A percentile compares a stretch with the other conserved stretches of the same genome.
These are phyloP conservation scores for Macaranga tanarius DNA, from an alignment of 441 rosid species.

Conservation along the genomic window DNA sequence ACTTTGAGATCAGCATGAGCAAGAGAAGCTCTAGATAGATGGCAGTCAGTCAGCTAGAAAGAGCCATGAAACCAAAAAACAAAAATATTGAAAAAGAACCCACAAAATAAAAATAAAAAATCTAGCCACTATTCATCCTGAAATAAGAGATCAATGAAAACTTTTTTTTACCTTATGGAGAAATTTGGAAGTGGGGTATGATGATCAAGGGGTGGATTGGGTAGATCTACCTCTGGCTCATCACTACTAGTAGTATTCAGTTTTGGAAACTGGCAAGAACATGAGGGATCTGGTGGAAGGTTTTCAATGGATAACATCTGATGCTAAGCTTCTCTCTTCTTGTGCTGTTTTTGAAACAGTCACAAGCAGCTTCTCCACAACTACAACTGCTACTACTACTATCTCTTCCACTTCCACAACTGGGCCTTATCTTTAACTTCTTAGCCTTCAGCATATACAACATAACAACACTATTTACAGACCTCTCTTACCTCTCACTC, in stretches of 20 bases:
- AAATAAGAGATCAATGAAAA: constrained; percentile 15
- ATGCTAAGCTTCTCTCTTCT: constrained; percentile 64
- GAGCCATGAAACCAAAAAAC: constrained; percentile 23
- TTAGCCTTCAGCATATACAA: constrained; percentile 72
- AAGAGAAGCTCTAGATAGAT: not conserved
- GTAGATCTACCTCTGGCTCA: constrained; percentile 59
- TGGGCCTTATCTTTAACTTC: constrained; percentile 50
- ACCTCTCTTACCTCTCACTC: constrained; percentile 24
- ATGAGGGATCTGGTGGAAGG: constrained; percentile 75
- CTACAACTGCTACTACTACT: constrained; percentile 5
- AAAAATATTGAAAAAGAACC: not conserved
- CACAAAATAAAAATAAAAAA: not conserved
- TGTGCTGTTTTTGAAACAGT: constrained; percentile 66
- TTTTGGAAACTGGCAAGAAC: constrained; percentile 47
- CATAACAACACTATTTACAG: constrained; percentile 27
- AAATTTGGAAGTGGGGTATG: constrained; percentile 53
- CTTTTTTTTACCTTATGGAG: constrained; percentile 78
- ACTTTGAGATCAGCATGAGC: constrained; percentile 20
- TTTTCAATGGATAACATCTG: constrained; percentile 94
- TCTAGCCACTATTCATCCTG: constrained; percentile 18
- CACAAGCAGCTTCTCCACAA: constrained; percentile 55
- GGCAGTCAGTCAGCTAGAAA: constrained; percentile 21
- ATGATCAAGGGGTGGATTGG: constrained; percentile 32
- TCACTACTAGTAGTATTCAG: constrained; percentile 38
- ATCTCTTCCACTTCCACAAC: constrained; percentile 30